Base-by-base conservation (phyloP, 805 yeast genomes). In the Wilhelminamyces savonicus region DNA sequence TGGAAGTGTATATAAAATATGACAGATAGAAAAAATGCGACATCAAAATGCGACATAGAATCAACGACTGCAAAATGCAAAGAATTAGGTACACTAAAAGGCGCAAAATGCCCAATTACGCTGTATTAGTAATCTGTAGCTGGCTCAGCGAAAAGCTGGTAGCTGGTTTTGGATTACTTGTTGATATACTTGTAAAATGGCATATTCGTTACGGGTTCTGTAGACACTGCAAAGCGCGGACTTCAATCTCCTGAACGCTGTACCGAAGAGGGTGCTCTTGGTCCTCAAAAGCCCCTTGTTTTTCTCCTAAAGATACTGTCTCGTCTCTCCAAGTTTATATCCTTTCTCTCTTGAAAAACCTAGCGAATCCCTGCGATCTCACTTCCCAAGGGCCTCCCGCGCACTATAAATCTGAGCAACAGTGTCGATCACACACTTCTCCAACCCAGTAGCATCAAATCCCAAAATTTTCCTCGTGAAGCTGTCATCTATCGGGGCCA, bases 361-460 rank as follows among this genome's bases (percentile, higher is more conserved):
- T n/a, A n/a, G n/a, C n/a, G n/a, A n/a, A n/a, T n/a, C n/a, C n/a
- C n/a, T n/a, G n/a, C n/a, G n/a, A n/a, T n/a, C n/a, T n/a, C n/a
- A n/a, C n/a, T n/a, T n/a, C n/a, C n/a, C n/a, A n/a, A n/a, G n/a
- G n/a, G n/a, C n/a, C n/a, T n/a, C n/a, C n/a, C n/a, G n/a, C n/a
- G n/a, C n/a, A n/a, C n/a, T n/a, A n/a, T 29, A 50, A 35, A 69
- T 52, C 48, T 68, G 76, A 13, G 44, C 40, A 17, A 63, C 52
- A 9, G 71, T 52, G 37, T 71, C 75, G 18, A 49, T 47, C 9
- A 73, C 58, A 2, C 69, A 43, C 9, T 55, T 44, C 34, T 66
- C 56, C 31, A 71, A 52, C 12, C 46, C 44, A 30, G 52, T 59
- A 36, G 59, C 62, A 13, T 55, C 46, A 27, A 66, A 56, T 1